A percentile compares a stretch with the other conserved stretches of the same genome.
phyloP scores from a whole-genome alignment of 352 stramenopile species.

The Globisporangium echinulatum region DNA sequence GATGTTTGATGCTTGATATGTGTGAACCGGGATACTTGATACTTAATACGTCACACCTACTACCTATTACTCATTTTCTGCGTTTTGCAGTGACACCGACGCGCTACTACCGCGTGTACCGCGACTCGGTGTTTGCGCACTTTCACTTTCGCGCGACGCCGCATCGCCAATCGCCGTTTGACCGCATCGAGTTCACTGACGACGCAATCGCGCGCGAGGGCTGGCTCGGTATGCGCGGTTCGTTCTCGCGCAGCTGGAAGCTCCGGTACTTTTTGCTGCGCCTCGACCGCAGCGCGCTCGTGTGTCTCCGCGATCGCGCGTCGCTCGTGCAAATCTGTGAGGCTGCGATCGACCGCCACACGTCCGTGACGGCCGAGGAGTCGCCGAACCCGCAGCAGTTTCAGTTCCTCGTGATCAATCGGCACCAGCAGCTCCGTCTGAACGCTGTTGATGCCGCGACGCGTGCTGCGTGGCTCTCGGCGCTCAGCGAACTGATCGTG shows the following conservation, averaged over 20 bases:
- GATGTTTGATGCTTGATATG: too few species aligned
- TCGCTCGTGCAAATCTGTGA: conserved; percentile 69
- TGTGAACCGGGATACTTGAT: too few species aligned
- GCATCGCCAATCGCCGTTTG: conserved; percentile 21
- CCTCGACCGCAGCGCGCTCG: conserved; percentile 57
- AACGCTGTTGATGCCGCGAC: conserved; percentile 63
- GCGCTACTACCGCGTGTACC: conserved; percentile 67
- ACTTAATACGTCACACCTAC: too few species aligned
- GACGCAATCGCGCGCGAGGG: conserved; percentile 70
- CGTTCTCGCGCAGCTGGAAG: conserved; percentile 78
- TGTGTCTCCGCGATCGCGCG: conserved; percentile 67
- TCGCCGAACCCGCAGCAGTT: conserved; percentile 62
- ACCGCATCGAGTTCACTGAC: conserved; percentile 56
- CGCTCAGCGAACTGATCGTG: conserved; percentile 79
- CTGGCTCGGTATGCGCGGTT: conserved; percentile 63
- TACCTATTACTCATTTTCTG: too few species aligned
- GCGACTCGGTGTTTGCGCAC: conserved; percentile 56
- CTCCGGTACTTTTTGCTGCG: conserved; percentile 77
- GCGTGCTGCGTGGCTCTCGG: conserved; percentile 59
- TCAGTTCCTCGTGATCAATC: conserved; percentile 77
- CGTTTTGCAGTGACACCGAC: conserved; percentile 2
- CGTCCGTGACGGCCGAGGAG: conserved; percentile 59
- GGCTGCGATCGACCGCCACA: conserved; percentile 69
- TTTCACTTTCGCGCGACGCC: conserved; percentile 43
- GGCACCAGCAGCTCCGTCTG: conserved; percentile 52